phyloP scores from a whole-genome alignment of 768 basidiomycete species.

The Podaxis pistillaris region DNA sequence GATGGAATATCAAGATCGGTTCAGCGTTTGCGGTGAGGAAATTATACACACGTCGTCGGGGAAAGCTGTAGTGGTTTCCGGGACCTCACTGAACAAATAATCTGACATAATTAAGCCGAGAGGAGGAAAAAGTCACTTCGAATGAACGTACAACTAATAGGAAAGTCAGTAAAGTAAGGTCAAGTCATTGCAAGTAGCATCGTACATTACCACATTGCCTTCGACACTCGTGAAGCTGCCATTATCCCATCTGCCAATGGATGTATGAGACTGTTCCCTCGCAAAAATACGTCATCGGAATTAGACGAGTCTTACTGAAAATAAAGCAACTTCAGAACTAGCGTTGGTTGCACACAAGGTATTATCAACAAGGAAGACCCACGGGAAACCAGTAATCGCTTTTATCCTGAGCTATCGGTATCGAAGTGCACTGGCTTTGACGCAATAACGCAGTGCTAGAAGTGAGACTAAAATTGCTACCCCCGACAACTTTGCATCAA shows the following conservation, averaged over 20 bases:
- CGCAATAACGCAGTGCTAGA: slow-evolving; percentile 29
- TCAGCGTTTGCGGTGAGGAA: background rate
- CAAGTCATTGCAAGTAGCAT: background rate
- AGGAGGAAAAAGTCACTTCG: background rate
- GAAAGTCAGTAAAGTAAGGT: background rate
- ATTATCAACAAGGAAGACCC: background rate
- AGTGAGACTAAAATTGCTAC: slow-evolving; percentile 35
- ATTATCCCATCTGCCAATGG: slow-evolving; percentile 29
- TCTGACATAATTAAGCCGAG: slow-evolving; percentile 22
- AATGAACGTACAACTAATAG: background rate
- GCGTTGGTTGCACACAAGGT: slow-evolving; percentile 8
- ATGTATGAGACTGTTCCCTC: background rate
- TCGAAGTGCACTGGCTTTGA: slow-evolving; percentile 34
- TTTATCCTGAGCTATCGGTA: slow-evolving; percentile 36
- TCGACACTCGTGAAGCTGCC: slow-evolving; percentile 35
- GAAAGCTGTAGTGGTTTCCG: slow-evolving; percentile 35
- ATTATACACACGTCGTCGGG: slow-evolving; percentile 33
- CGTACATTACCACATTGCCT: slow-evolving; percentile 36
- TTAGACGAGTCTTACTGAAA: slow-evolving; percentile 27
- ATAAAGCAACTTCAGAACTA: slow-evolving; percentile 23
- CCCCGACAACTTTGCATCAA: slow-evolving; percentile 30
- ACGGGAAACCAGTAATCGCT: slow-evolving; percentile 33
- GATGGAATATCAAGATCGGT: background rate
- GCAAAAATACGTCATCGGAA: background rate
- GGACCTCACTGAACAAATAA: slow-evolving; percentile 32